A percentile compares a stretch with the other conserved stretches of the same genome.
These are phyloP conservation scores for Paxillus ammoniavirescens DNA, from an alignment of 768 basidiomycete genomes.

Conservation along the genomic window DNA sequence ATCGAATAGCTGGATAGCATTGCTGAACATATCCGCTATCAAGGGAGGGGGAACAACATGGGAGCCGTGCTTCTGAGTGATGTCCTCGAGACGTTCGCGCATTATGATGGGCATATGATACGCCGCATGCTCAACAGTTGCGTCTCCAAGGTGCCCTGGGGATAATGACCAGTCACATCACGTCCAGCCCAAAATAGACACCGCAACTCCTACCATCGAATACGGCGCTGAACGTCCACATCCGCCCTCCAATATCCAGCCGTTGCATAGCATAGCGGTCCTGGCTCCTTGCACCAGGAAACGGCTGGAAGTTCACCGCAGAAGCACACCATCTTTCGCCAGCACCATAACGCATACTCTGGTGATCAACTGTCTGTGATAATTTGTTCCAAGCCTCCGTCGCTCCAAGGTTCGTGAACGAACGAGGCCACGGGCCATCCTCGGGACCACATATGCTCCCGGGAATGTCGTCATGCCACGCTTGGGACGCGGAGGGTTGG, in stretches of 20 bases:
- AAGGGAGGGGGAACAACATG: slow-evolving; percentile 43
- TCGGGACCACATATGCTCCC: slow-evolving; percentile 61
- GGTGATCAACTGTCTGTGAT: slow-evolving; percentile 49
- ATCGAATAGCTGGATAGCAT: slow-evolving; percentile 61
- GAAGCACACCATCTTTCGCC: slow-evolving; percentile 46
- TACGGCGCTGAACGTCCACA: slow-evolving; percentile 67
- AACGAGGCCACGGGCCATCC: slow-evolving; percentile 64
- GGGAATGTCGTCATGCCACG: slow-evolving; percentile 59
- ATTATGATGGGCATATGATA: slow-evolving; percentile 68
- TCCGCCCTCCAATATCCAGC: slow-evolving; percentile 51
- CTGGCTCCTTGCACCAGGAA: slow-evolving; percentile 51
- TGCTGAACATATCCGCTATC: slow-evolving; percentile 56
- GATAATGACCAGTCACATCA: slow-evolving; percentile 4
- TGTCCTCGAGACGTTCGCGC: slow-evolving; percentile 52
- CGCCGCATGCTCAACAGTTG: slow-evolving; percentile 67
- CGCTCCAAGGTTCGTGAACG: slow-evolving; percentile 51
- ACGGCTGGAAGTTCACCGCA: slow-evolving; percentile 68
- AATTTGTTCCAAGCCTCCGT: slow-evolving; percentile 55
- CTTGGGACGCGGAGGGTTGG: slow-evolving; percentile 33
- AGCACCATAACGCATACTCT: slow-evolving; percentile 39
- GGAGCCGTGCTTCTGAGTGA: slow-evolving; percentile 35
- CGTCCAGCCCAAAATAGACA: slow-evolving; percentile 5
- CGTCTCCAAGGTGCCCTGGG: slow-evolving; percentile 66
- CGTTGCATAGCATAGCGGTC: slow-evolving; percentile 62
- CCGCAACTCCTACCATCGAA: slow-evolving; percentile 54